A percentile compares a stretch with the other conserved stretches of the same genome.
Conservation (phyloP, 495 filamentous ascomycete genomes). For the Glonium stellatum region DNA sequence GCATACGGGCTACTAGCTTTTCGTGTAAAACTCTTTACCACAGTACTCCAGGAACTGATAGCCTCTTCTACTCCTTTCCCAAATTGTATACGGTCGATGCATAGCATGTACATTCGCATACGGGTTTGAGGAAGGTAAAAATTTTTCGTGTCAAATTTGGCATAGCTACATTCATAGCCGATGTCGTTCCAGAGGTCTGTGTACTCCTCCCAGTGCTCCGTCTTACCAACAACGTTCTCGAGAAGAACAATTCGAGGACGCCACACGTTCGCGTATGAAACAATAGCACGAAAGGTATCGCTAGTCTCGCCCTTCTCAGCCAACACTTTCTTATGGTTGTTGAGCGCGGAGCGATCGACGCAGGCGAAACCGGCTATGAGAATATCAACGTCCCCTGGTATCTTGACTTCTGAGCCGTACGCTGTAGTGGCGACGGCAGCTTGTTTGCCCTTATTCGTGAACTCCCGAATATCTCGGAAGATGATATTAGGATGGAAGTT, state of each 20-base stretch:
- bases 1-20: conserved; percentile 57
- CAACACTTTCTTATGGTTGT: conserved; percentile 44
- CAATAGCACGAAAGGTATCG: conserved; percentile 59
- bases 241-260: conserved; percentile 61
- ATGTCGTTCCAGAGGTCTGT: conserved; percentile 33
- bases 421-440: conserved; percentile 50
- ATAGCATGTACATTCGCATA: conserved; percentile 63
- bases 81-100: conserved; percentile 44
- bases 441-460: conserved; percentile 29
- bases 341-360: conserved; percentile 62
- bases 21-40: conserved; percentile 45
- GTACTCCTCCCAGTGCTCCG: conserved; percentile 59
- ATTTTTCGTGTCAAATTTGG: conserved; percentile 60
- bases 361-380: conserved; percentile 72
- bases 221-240: conserved; percentile 65
- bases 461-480: conserved; percentile 64
- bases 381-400: conserved; percentile 59
- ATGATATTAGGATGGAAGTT: conserved; percentile 60
- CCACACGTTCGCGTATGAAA: conserved; percentile 48
- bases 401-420: conserved; percentile 51
- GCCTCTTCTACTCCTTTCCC: conserved; percentile 14
- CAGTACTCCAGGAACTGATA: conserved; percentile 33
- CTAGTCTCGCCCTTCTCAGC: conserved; percentile 58
- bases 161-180: conserved; percentile 47
- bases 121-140: conserved; percentile 79